A percentile compares a stretch with the other conserved stretches of the same genome.
Conservation (phyloP, 1,284 basidiomycete genomes). For the Ceratobasidium sp. region DNA sequence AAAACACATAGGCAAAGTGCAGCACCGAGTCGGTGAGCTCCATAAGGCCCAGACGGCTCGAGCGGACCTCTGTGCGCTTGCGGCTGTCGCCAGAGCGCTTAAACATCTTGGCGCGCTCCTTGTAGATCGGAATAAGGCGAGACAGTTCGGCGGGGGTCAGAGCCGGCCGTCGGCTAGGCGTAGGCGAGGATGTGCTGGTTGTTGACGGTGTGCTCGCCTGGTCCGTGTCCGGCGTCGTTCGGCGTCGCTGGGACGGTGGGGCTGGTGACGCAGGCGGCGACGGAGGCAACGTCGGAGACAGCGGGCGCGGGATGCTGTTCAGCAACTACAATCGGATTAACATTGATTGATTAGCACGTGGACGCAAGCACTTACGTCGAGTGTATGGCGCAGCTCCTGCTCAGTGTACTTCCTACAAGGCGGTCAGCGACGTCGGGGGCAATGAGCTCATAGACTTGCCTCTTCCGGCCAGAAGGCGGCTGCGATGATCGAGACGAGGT, state of each 20-base stretch:
- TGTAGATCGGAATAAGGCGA: slow-evolving; percentile 30
- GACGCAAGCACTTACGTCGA: slow-evolving; percentile 14
- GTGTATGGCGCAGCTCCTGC: slow-evolving; percentile 27
- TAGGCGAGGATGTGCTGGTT: slow-evolving; percentile 19
- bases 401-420: slow-evolving; percentile 22
- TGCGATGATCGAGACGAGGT: slow-evolving; percentile 30
- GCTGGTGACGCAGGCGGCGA: slow-evolving; percentile 38
- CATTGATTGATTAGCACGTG: slow-evolving; percentile 32
- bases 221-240: slow-evolving; percentile 9
- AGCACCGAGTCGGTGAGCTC: slow-evolving; percentile 39
- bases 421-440: neutral
- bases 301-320: slow-evolving; percentile 37
- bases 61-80: slow-evolving; percentile 20
- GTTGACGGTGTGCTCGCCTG: slow-evolving; percentile 11
- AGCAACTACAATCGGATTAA: slow-evolving; percentile 29
- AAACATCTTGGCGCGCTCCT: slow-evolving; percentile 38
- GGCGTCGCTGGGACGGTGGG: slow-evolving; percentile 29
- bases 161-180: slow-evolving; percentile 24
- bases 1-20: slow-evolving; percentile 41
- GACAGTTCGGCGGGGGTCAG: slow-evolving; percentile 27
- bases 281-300: slow-evolving; percentile 40
- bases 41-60: slow-evolving; percentile 25
- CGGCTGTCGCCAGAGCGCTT: slow-evolving; percentile 39
- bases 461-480: slow-evolving; percentile 36
- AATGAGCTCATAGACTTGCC: slow-evolving; percentile 28